Evolutionary conservation across 352 stramenopile genomes (phyloP).

Genomic region (Thraustochytrium aureum): DNA sequence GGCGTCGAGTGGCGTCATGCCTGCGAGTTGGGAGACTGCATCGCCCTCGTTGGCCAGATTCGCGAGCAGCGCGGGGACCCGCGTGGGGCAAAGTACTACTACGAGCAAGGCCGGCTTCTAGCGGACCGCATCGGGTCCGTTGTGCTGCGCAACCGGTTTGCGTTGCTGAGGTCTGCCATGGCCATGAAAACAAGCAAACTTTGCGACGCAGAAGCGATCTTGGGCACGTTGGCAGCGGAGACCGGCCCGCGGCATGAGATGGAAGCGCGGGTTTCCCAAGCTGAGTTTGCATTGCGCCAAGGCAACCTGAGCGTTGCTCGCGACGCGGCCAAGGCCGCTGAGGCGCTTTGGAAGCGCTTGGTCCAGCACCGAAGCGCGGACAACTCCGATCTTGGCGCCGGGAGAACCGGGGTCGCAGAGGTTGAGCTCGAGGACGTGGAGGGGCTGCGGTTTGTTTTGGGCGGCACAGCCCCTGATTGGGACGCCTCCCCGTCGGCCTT

Average conservation of each 20-base stretch:
- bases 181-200: background rate
- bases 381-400: too few species aligned
- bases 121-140: conserved; percentile 24
- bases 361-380: too few species aligned
- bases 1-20: conserved; percentile 30
- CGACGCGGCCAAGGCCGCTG: too few species aligned
- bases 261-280: too few species aligned
- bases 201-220: background rate
- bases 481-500: too few species aligned
- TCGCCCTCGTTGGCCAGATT: conserved; percentile 14
- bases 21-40: conserved; percentile 21
- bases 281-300: too few species aligned
- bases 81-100: conserved; percentile 26
- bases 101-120: conserved; percentile 2
- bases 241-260: background rate
- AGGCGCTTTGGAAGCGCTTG: too few species aligned
- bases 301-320: too few species aligned
- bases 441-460: too few species aligned
- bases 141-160: conserved; percentile 6
- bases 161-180: background rate
- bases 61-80: conserved; percentile 13
- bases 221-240: background rate
- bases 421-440: too few species aligned
- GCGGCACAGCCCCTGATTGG: too few species aligned
- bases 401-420: too few species aligned